Base-by-base conservation (phyloP, 305 asterid genomes). In the Fraxinus baroniana region DNA sequence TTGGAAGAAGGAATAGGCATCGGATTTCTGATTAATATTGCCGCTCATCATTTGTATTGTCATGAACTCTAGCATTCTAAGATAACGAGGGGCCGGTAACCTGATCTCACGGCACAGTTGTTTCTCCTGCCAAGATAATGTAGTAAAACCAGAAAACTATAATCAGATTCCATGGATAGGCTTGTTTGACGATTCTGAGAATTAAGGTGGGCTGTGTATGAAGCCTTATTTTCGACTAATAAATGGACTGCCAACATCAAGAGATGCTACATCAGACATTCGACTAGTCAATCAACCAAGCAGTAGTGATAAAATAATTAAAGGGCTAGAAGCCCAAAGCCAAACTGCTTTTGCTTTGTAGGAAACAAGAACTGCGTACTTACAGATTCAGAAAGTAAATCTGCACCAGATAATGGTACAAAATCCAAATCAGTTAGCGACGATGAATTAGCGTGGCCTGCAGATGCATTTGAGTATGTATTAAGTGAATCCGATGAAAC, bases 101-200 rank as follows among this genome's bases (percentile, higher is more conserved):
- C 90, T 84, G 74, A 89, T 90, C 80, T 94, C 97, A 15, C 83
- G 90, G 80, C 98, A 94, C 80, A 94, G 91, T 74, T 90, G 93
- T 84, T 86, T 93, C 93, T 94, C 98, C 97, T 94, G 93, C 77
- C 81, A 85, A 52, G 3, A 66, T 15, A 78, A 78, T 3, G 68
- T 1, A n/a, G 37, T 68, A 10, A 68, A 28, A 68, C 74, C 18
- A 68, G 39, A 68, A 66, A 66, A 26, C 28, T 4, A 26, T 3
- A 24, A 26, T 15, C 36, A 26, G 36, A 66, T 66, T 4, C 72
- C 72, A 57, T 57, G 12, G 20, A 57, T 57, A 18, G 24, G 1
- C 22, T 15, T 15, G 62, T 49, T 49, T 49, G 7, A 4, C 62
- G 20, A 49, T 15, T 49, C 62, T 4, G 22, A 49, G 22, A 49